Percentiles rank a stretch among this genome's conserved stretches.
Conservation (phyloP, 768 basidiomycete species). For the Psilocybe subaeruginosa region DNA sequence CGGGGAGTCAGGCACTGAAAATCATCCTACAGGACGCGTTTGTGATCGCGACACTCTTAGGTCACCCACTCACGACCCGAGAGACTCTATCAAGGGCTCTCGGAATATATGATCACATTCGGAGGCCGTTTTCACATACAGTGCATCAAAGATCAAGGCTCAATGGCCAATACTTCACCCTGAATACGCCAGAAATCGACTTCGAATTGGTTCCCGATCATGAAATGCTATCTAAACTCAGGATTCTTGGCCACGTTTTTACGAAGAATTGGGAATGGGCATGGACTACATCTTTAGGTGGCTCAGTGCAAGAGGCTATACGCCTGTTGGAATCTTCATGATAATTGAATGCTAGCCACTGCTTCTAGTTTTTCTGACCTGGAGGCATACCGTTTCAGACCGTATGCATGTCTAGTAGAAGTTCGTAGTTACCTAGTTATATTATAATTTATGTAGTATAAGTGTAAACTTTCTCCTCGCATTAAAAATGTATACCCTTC, state of each 20-base stretch:
- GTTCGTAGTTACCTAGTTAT: too few relatives aligned
- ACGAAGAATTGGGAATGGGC: constrained; percentile 65
- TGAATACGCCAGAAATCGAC: constrained; percentile 34
- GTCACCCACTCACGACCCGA: constrained; percentile 42
- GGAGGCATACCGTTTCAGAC: not conserved
- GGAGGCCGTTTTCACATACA: constrained; percentile 46
- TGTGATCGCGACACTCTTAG: constrained; percentile 45
- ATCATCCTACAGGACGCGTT: constrained; percentile 47
- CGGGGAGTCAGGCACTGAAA: not conserved
- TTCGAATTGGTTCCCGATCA: constrained; percentile 30
- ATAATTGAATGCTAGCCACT: not conserved
- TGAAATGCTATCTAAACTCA: constrained; percentile 34
- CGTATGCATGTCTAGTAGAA: not conserved
- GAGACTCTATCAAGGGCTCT: constrained; percentile 45
- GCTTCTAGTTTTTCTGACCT: too few relatives aligned
- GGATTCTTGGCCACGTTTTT: constrained; percentile 42
- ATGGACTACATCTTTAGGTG: constrained; percentile 53
- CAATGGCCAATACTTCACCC: constrained; percentile 45
- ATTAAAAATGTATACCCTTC: too few relatives aligned
- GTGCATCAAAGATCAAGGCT: constrained; percentile 40
- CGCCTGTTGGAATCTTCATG: constrained; percentile 26
- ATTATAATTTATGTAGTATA: too few relatives aligned
- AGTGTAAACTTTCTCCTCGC: too few relatives aligned
- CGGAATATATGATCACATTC: constrained; percentile 50
- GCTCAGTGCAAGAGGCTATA: constrained; percentile 40